These are phyloP conservation scores for Macrophomina pseudophaseolina DNA, from an alignment of 2,329 filamentous ascomycete species.

Conservation along the genomic window DNA sequence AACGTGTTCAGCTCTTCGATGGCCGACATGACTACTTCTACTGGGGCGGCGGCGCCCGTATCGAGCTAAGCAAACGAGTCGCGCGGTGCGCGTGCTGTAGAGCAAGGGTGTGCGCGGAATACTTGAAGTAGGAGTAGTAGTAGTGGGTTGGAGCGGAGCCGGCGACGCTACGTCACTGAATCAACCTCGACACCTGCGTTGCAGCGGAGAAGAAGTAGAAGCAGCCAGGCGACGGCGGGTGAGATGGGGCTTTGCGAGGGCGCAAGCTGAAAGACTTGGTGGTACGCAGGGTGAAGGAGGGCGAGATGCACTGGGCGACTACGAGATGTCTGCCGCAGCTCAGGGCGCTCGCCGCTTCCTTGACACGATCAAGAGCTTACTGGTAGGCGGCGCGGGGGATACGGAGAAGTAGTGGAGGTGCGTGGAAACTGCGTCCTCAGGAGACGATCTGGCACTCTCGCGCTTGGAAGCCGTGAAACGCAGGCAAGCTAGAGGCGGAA, in stretches of 20 bases:
- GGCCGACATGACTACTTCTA: conserved; percentile 61
- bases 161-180: conserved; percentile 27
- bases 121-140: not conserved
- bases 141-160: conserved; percentile 11
- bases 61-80: conserved; percentile 16
- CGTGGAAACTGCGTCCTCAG: conserved; percentile 22
- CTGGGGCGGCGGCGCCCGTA: conserved; percentile 18
- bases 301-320: conserved; percentile 17
- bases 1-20: conserved; percentile 89
- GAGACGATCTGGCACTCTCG: conserved; percentile 24
- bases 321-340: conserved; percentile 4
- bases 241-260: conserved; percentile 17
- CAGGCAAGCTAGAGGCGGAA: conserved; percentile 22
- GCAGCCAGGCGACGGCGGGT: conserved; percentile 12
- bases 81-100: conserved; percentile 7
- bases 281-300: conserved; percentile 17
- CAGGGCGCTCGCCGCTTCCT: conserved; percentile 16
- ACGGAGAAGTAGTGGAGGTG: conserved; percentile 4
- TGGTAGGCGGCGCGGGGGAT: conserved; percentile 11
- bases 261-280: conserved; percentile 24
- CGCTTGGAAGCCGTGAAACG: conserved; percentile 25
- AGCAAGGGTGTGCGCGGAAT: conserved; percentile 21
- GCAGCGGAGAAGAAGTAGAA: conserved; percentile 19
- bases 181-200: conserved; percentile 23
- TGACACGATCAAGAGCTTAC: conserved; percentile 23